Conservation (phyloP, 2,329 filamentous ascomycete genomes). For the Botrytis deweyae region DNA sequence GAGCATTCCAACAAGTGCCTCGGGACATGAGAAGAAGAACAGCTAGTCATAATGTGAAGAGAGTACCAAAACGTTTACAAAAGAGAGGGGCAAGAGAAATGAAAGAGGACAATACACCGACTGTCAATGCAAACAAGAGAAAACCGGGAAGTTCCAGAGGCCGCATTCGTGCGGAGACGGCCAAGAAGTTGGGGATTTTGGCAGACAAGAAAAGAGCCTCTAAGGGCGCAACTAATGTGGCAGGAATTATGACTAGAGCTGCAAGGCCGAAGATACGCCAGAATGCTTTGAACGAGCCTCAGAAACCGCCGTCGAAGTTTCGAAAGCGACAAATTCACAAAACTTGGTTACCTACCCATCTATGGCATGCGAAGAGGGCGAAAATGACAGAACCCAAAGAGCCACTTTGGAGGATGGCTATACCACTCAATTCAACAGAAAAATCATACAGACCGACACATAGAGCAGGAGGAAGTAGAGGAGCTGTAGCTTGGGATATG, state of each 20-base stretch:
- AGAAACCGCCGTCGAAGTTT: conserved; percentile 65
- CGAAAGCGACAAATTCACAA: conserved; percentile 84
- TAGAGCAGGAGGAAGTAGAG: conserved; percentile 70
- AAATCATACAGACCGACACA: conserved; percentile 90
- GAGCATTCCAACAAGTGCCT: conserved; percentile 90
- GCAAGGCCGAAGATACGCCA: conserved; percentile 67
- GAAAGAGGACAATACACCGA: conserved; percentile 86
- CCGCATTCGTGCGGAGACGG: conserved; percentile 71
- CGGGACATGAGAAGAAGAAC: conserved; percentile 80
- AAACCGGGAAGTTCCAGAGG: conserved; percentile 59
- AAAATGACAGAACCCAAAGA: conserved; percentile 78
- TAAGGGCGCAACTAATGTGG: conserved; percentile 37
- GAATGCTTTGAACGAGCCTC: conserved; percentile 65
- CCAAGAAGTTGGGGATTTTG: conserved; percentile 66
- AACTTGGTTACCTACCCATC: conserved; percentile 91
- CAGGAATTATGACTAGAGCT: conserved; percentile 42
- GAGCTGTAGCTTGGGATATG: conserved; percentile 86
- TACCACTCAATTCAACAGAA: conserved; percentile 81
- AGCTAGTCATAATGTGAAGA: conserved; percentile 91
- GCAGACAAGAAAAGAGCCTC: conserved; percentile 54
- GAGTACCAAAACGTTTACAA: conserved; percentile 76
- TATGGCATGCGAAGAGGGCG: conserved; percentile 90
- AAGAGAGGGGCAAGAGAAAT: conserved; percentile 71
- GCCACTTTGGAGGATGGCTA: conserved; percentile 85
- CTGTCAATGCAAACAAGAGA: conserved; percentile 63